phyloP scores from a whole-genome alignment of 139 green algal species.

The Raphidocelis subcapitata region DNA sequence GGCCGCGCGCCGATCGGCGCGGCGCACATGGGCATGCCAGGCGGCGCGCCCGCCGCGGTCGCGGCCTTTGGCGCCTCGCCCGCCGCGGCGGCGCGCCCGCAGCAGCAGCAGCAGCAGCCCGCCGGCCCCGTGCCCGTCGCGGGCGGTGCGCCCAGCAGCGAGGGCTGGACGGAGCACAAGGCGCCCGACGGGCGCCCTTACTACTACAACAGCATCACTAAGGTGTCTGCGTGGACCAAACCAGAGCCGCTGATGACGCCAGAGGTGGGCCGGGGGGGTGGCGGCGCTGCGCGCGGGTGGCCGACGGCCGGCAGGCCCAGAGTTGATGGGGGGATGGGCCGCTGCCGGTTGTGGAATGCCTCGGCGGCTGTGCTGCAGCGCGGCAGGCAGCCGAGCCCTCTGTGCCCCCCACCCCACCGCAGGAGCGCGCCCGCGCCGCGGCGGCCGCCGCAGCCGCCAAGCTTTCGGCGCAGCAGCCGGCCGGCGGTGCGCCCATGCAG shows the following conservation, averaged over 20 bases:
- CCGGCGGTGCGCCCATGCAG: not conserved
- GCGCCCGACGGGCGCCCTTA: slow-evolving; percentile 90
- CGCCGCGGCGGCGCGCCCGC: too few relatives aligned
- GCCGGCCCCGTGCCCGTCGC: too few relatives aligned
- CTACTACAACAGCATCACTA: slow-evolving; percentile 87
- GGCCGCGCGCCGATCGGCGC: too few relatives aligned
- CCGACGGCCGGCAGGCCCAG: too few relatives aligned
- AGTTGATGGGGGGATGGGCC: too few relatives aligned
- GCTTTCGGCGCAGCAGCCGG: not conserved
- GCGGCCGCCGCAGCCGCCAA: not conserved
- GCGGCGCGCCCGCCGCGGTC: too few relatives aligned
- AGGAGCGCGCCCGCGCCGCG: not conserved
- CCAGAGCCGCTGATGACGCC: slow-evolving; percentile 74
- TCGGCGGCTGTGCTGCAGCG: not conserved
- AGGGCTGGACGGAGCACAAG: slow-evolving; percentile 88
- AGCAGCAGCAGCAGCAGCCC: too few relatives aligned
- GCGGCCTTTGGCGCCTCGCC: too few relatives aligned
- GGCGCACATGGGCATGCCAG: too few relatives aligned
- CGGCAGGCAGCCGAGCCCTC: not conserved
- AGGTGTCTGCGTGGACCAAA: slow-evolving; percentile 86
- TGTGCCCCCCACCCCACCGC: not conserved
- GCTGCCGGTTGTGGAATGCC: too few relatives aligned
- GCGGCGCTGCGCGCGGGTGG: too few relatives aligned
- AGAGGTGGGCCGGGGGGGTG: slow-evolving; percentile 26
- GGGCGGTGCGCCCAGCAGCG: too few relatives aligned